Conservation (phyloP, 768 basidiomycete genomes). For the Russula foetens region DNA sequence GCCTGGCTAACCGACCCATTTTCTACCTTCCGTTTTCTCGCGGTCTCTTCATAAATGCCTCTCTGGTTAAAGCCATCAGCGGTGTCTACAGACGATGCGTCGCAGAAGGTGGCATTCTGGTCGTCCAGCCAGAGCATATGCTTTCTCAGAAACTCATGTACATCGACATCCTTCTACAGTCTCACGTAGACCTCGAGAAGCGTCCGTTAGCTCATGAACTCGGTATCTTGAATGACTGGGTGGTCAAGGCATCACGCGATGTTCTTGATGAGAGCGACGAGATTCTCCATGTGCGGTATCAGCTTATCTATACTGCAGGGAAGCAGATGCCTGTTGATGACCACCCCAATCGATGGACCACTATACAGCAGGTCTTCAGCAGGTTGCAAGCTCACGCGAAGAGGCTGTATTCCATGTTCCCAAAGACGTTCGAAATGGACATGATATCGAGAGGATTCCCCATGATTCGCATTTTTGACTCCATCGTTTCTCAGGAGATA, state of each 20-base stretch:
- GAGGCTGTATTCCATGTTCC: background rate
- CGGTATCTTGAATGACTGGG: slow-evolving; percentile 41
- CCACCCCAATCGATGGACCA: slow-evolving; percentile 36
- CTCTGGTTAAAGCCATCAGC: slow-evolving; percentile 23
- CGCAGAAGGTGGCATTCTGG: too few species aligned
- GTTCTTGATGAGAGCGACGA: too few species aligned
- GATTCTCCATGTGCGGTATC: too few species aligned
- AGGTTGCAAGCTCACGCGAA: slow-evolving; percentile 22
- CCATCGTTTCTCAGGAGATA: too few species aligned
- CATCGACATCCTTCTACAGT: slow-evolving; percentile 29
- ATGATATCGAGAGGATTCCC: background rate
- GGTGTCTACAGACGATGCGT: slow-evolving; percentile 36
- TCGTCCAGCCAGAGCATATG: too few species aligned
- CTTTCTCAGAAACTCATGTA: too few species aligned
- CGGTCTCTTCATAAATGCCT: slow-evolving; percentile 22
- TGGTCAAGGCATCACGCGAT: too few species aligned
- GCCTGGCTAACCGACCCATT: too few species aligned
- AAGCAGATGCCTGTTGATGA: slow-evolving; percentile 31
- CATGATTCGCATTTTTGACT: background rate
- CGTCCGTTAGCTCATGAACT: too few species aligned
- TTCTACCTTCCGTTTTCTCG: too few species aligned
- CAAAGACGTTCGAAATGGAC: background rate
- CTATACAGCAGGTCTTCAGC: slow-evolving; percentile 31
- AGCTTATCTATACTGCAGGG: too few species aligned
- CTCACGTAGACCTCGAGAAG: slow-evolving; percentile 10